Evolutionary conservation across 257 asterid species (phyloP), one percentile per base, ranked within the genome.

Genomic region (Salvia rosmarinus): DNA sequence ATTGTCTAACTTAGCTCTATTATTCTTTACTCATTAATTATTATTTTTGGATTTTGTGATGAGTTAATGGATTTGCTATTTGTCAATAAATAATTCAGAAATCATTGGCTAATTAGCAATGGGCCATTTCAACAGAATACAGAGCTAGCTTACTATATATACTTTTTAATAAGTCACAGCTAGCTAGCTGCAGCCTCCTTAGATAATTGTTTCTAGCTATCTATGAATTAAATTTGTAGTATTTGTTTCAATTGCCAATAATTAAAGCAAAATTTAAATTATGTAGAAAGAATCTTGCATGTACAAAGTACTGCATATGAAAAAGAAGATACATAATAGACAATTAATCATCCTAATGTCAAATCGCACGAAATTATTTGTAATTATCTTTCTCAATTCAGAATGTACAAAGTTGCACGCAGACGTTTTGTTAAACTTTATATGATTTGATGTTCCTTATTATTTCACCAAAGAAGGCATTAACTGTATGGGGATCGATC

Each of bases 161-260:
- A 43, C 63, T n/a, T 72, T 62, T 37, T 11, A 57, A 57, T 54
- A 54, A 60, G 19, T 58, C 51, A 46, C 13, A 6, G n/a, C 43
- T 32, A 66, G 60, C 65, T 35, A 60, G 67, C 65, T 61, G 52
- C 71, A 17, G 21, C n/a, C 19, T 20, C 58, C 49, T 34, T 23
- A 6, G 12, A 44, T 69, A 70, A 70, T 70, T 70, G 66, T 76
- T 64, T 56, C 64, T 39, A 39, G 44, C 44, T 64, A 64, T 25
- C 51, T 51, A 63, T 61, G 62, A 35, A 61, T 54, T 69, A 39
- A 35, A 32, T 40, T 30, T 51, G 10, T 54, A 32, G 40, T 52
- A 28, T 47, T 46, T 68, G 20, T 60, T 50, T 52, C 6, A 47
- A 52, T 34, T 47, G 23, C 40, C 21, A 61, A 62, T 70, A 68